These are phyloP conservation scores for Pichia gijzeniarum DNA, from an alignment of 805 yeast species.

Conservation along the genomic window DNA sequence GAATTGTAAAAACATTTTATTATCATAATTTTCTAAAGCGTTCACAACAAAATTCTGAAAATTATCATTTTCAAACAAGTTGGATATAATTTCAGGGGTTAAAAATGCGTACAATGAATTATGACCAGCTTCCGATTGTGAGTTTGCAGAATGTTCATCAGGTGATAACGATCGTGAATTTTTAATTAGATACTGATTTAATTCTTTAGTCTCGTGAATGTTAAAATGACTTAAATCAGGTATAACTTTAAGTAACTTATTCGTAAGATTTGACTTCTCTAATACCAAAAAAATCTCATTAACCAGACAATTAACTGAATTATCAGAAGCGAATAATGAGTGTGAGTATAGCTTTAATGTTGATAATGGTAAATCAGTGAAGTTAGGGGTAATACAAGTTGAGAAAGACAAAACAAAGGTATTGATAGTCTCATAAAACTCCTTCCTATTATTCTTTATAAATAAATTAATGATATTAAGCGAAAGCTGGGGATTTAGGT, in stretches of 20 bases:
- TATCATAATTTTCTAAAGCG: conserved; percentile 21
- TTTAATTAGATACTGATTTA: conserved; percentile 9
- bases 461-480: conserved; percentile 26
- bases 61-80: conserved; percentile 27
- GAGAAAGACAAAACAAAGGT: conserved; percentile 33
- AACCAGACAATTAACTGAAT: neutral
- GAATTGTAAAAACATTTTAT: conserved; percentile 18
- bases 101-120: conserved; percentile 28
- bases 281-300: conserved; percentile 8
- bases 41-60: conserved; percentile 18
- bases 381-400: conserved; percentile 25
- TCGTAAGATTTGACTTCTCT: neutral
- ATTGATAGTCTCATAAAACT: conserved; percentile 25
- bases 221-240: conserved; percentile 10
- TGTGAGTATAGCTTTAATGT: conserved; percentile 28
- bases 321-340: conserved; percentile 8
- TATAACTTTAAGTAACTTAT: conserved; percentile 6
- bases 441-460: conserved; percentile 19
- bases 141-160: neutral
- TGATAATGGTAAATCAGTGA: conserved; percentile 28
- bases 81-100: conserved; percentile 29
- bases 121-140: neutral
- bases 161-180: conserved; percentile 10
- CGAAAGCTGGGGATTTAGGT: conserved; percentile 19
- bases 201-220: conserved; percentile 11